Evolutionary conservation across 1,284 basidiomycete species (phyloP), one percentile per base, ranked within the genome.

Genomic region (Microbotryum intermedium): DNA sequence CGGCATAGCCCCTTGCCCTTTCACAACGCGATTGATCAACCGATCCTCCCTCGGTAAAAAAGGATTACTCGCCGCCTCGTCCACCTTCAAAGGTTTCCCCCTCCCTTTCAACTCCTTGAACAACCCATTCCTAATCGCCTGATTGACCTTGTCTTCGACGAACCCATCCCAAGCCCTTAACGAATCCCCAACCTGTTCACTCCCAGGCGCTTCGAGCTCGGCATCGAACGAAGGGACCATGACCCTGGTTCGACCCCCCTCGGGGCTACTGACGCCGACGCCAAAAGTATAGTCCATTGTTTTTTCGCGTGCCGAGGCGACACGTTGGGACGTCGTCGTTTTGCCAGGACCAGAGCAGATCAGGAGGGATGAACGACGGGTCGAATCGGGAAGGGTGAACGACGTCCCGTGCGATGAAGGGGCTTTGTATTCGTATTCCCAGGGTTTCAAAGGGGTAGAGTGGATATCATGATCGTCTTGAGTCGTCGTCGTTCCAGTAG

Each of bases 1-100:
- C n/a, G 90, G 91, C 1, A 84, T 82, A 2, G 86, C 88, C 18
- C 87, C 88, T 69, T 91, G 88, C 44, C 84, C 78, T 70, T 90
- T 86, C 21, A 94, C 82, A 2, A 20, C 10, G 21, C 3, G 20
- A 9, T 8, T 23, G 2, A 43, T 10, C n/a, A 16, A 56, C 11
- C 62, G 63, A 54, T 69, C 73, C 43, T 72, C 72, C 25, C 72
- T 49, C 6, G 59, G 60, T 4, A 76, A 59, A 53, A 70, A 90
- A 0, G 89, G 90, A 71, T 93, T 93, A 29, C 77, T 76, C 71
- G 89, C 87, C 55, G 88, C 85, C 2, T 75, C 77, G 49, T 82
- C 79, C 3, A 76, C 74, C 1, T 72, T 70, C 3, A 93, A 76
- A 1, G 89, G 89, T 70, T 84, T 79, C 0, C 91, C 90, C 44